Base-by-base conservation (phyloP, 2,329 filamentous ascomycete species). In the Ophiostoma ips region DNA sequence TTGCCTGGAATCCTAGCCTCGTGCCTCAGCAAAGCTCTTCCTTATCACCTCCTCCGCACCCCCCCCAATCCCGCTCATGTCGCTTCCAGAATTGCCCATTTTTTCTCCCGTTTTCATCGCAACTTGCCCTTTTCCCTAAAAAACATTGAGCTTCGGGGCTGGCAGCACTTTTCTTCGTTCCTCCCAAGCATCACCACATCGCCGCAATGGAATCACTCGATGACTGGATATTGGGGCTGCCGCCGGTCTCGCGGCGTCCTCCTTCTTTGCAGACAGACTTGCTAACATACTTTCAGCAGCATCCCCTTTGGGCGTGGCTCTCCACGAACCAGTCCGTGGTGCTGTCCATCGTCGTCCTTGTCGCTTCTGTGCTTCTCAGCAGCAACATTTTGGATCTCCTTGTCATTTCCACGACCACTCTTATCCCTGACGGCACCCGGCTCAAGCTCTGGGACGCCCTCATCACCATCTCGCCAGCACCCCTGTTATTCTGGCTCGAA, bases 371-470 rank as follows among this genome's bases (percentile, higher is more conserved):
- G 28, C 53, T 64, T 46, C 69, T 66, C 58, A 68, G 52, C 44
- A 61, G 54, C 51, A 46, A 44, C 15, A 24, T 51, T 16, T n/a
- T 54, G 31, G 48, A 61, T 57, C 43, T 61, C 56, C 10, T 48
- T 5, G 21, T 38, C 5, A 35, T 33, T 16, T 5, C 50, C 4
- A 57, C 46, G 49, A 65, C 55, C 58, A 28, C 72, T 58, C 60
- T 68, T 51, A 67, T 72, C 56, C 61, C 12, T 79, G 48, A 19
- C 24, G n/a, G 21, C 24, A 7, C 21, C 10, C 40, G 34, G 16
- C 21, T 31, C 1, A 46, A 30, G 2, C 59, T 79, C 35, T 85
- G 82, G 81, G 75, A 83, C 64, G 62, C 63, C 24, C 53, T 83
- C 30, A 72, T 86, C 50, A 69, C 70, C 55, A 46, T 75, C 31